phyloP scores from a whole-genome alignment of 352 stramenopile genomes.

The Pythium phragmiticola region DNA sequence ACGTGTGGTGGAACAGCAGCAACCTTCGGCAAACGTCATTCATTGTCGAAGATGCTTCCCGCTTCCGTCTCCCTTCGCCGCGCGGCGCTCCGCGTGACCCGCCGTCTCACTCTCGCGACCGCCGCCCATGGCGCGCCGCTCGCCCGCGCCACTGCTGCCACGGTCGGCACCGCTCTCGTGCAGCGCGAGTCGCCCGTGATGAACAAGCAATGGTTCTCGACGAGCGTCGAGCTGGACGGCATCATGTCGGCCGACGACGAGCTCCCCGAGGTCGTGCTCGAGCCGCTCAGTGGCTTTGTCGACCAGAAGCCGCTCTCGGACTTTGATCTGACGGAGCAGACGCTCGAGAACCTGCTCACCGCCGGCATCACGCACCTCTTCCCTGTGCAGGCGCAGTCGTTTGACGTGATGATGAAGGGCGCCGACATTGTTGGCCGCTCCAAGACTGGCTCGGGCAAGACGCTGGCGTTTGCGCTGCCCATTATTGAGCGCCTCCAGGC shows the following conservation, averaged over 20 bases:
- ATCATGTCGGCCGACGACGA: constrained; percentile 29
- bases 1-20: constrained; percentile 13
- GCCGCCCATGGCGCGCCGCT: constrained; percentile 2
- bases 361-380: constrained; percentile 82
- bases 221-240: constrained; percentile 16
- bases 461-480: constrained; percentile 91
- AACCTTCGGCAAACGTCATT: constrained; percentile 10
- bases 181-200: not conserved
- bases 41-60: constrained; percentile 29
- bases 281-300: constrained; percentile 59
- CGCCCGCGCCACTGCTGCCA: not conserved
- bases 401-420: constrained; percentile 75
- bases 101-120: constrained; percentile 6
- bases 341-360: constrained; percentile 54
- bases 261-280: constrained; percentile 42
- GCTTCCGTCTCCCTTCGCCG: constrained; percentile 33
- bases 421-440: constrained; percentile 83
- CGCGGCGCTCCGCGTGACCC: constrained; percentile 17
- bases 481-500: constrained; percentile 74
- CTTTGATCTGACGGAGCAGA: constrained; percentile 60
- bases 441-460: constrained; percentile 96
- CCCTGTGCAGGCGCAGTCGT: constrained; percentile 82
- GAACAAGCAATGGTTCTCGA: constrained; percentile 15
- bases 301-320: constrained; percentile 71
- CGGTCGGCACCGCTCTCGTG: not conserved